Evolutionary conservation across 805 yeast genomes (phyloP).

Genomic region (Torulaspora franciscae): DNA sequence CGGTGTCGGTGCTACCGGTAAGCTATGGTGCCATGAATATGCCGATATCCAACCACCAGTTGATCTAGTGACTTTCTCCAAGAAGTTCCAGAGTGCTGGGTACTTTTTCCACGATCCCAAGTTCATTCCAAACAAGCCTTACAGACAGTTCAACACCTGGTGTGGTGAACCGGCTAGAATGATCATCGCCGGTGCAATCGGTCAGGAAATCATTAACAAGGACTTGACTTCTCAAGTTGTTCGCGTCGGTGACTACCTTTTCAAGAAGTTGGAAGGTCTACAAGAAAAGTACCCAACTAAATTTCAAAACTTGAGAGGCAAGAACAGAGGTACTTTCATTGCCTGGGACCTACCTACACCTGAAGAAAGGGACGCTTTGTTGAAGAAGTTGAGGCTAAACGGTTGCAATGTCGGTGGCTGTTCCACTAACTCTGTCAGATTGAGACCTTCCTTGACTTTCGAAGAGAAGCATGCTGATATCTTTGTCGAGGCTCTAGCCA

Average conservation of each 20-base stretch:
- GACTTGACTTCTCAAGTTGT: constrained; percentile 47
- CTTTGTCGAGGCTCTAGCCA: constrained; percentile 41
- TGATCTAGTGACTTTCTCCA: constrained; percentile 66
- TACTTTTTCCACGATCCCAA: constrained; percentile 58
- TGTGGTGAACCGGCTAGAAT: constrained; percentile 72
- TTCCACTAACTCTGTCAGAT: constrained; percentile 53
- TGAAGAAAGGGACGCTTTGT: constrained; percentile 44
- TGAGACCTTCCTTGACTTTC: constrained; percentile 62
- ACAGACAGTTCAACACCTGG: constrained; percentile 74
- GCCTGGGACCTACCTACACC: constrained; percentile 54
- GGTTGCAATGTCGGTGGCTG: constrained; percentile 70
- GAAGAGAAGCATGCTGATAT: constrained; percentile 58
- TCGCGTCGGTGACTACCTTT: constrained; percentile 52
- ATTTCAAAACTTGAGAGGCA: constrained; percentile 54
- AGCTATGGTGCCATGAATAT: constrained; percentile 70
- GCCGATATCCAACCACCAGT: constrained; percentile 58
- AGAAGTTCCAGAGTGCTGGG: constrained; percentile 71
- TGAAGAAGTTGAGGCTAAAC: constrained; percentile 42
- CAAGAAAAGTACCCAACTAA: constrained; percentile 40
- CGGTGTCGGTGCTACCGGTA: constrained; percentile 70
- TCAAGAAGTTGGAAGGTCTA: constrained; percentile 37
- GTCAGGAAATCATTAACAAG: constrained; percentile 48
- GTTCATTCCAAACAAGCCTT: constrained; percentile 55
- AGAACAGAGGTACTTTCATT: constrained; percentile 58
- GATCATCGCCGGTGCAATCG: constrained; percentile 56